Evolutionary conservation across 108 stramenopile genomes (phyloP), one percentile per base, ranked within the genome.

Genomic region (Bacterosira constricta): DNA sequence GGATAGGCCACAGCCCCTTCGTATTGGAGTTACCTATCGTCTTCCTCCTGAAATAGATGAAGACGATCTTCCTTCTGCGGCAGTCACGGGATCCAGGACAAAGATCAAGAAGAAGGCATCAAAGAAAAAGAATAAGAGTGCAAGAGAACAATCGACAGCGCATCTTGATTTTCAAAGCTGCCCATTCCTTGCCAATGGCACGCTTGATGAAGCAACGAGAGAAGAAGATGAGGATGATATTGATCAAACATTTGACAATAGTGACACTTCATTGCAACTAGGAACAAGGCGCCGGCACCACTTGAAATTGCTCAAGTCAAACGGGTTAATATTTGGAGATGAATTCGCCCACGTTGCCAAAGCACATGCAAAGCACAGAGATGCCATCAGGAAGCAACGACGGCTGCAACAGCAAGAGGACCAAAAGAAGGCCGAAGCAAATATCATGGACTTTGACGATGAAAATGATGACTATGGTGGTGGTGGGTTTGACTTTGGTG

Each of bases 341-440:
- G 97, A 96, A 62, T 96, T 97, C 68, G 75, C 85, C 0, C 93
- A 96, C 67, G 69, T 96, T 56, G 79, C 81, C 30, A 90, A 94
- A 66, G 83, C 75, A 38, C 80, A 82, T 41, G 73, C 86, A 4
- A 85, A 84, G 77, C 53, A 79, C 55, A 79, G 77, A 39, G 83
- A 82, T n/a, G 80, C 86, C 8, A 71, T 88, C 41, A 76, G 77
- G 58, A 72, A 77, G 23, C 44, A 66, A 25, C 52, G 62, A 21
- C 63, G 68, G 60, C 71, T 87, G 58, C 59, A 61, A 41, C 67
- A 66, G 35, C 37, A 57, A 45, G 65, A 71, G 51, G 71, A 47
- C 26, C 4, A 32, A 26, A 30, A 25, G 1, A 51, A 32, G 20
- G 79, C 37, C 17, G 47, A 37, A 6, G 70, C 21, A 8, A 41